These are phyloP conservation scores for Mariannaea sp. DNA, from an alignment of 2,329 filamentous ascomycete genomes.

Conservation along the genomic window DNA sequence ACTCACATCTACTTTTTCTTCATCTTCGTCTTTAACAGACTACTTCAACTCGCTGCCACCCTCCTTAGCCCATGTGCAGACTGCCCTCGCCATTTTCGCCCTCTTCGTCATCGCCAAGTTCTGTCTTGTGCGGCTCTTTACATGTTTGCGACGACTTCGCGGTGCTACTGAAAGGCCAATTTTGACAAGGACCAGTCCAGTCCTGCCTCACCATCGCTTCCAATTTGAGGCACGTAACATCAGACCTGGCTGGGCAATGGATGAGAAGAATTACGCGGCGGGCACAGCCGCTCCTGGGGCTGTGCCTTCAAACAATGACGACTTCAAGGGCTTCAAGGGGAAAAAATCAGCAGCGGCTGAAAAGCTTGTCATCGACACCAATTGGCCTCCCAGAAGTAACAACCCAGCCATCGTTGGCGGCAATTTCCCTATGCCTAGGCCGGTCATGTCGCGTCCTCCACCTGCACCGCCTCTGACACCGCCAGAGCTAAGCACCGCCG, in stretches of 20 bases:
- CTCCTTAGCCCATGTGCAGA: constrained; percentile 37
- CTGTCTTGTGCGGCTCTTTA: constrained; percentile 34
- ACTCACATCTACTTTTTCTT: constrained; percentile 34
- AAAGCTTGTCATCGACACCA: constrained; percentile 35
- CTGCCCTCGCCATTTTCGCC: constrained; percentile 42
- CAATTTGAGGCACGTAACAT: constrained; percentile 18
- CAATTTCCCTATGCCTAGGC: constrained; percentile 36
- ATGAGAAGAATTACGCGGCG: constrained; percentile 32
- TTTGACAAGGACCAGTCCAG: constrained; percentile 20
- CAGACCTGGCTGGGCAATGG: constrained; percentile 34
- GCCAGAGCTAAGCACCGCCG: constrained; percentile 48
- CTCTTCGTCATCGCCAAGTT: constrained; percentile 43
- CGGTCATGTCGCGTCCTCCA: constrained; percentile 46
- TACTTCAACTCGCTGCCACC: constrained; percentile 41
- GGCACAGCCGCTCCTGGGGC: constrained; percentile 13
- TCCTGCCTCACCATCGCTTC: constrained; percentile 25
- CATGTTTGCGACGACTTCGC: constrained; percentile 37
- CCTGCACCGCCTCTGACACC: constrained; percentile 57
- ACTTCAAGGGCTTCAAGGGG: constrained; percentile 19
- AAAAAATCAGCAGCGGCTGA: constrained; percentile 18
- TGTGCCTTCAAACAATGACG: background rate
- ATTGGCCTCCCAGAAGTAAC: constrained; percentile 25
- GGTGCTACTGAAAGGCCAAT: constrained; percentile 32
- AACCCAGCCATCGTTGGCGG: constrained; percentile 23
- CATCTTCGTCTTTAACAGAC: constrained; percentile 31